These are phyloP conservation scores for Monosporascus sp. DNA, from an alignment of 2,329 filamentous ascomycete species.

Conservation along the genomic window DNA sequence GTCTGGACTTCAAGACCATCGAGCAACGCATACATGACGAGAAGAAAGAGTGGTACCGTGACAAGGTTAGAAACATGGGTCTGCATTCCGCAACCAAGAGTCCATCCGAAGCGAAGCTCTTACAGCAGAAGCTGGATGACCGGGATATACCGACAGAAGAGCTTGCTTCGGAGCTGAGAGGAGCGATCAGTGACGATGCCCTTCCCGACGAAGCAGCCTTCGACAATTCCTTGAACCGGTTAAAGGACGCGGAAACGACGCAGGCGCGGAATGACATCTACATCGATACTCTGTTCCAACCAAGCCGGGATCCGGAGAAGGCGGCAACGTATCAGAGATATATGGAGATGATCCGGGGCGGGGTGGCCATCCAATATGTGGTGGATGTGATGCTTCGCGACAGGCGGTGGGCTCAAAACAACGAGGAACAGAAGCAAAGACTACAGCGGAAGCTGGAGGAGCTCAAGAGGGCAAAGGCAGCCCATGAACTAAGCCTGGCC, in stretches of 20 bases:
- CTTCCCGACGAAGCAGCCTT: slow-evolving; percentile 22
- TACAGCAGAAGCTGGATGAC: slow-evolving; percentile 24
- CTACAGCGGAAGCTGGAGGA: slow-evolving; percentile 37
- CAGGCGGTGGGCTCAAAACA: slow-evolving; percentile 20
- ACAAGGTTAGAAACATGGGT: slow-evolving; percentile 20
- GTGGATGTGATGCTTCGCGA: slow-evolving; percentile 28
- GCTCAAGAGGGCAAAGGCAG: slow-evolving; percentile 42
- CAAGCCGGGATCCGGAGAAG: slow-evolving; percentile 27
- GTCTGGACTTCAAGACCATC: slow-evolving; percentile 38
- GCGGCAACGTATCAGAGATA: slow-evolving; percentile 30
- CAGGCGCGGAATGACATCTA: slow-evolving; percentile 34
- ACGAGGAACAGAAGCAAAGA: slow-evolving; percentile 32
- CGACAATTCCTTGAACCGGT: slow-evolving; percentile 24
- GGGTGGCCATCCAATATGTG: slow-evolving; percentile 23
- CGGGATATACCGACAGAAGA: slow-evolving; percentile 18
- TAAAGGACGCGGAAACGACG: slow-evolving; percentile 26
- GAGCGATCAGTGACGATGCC: slow-evolving; percentile 15
- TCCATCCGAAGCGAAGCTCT: slow-evolving; percentile 15
- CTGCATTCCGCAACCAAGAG: slow-evolving; percentile 21
- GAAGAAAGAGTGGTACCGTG: slow-evolving; percentile 49
- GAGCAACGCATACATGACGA: slow-evolving; percentile 47
- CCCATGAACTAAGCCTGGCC: slow-evolving; percentile 27
- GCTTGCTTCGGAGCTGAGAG: slow-evolving; percentile 21
- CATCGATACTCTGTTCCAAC: slow-evolving; percentile 36
- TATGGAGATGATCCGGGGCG: slow-evolving; percentile 31